Base-by-base conservation (phyloP, 345 rosid species). In the Lepidium didymum region DNA sequence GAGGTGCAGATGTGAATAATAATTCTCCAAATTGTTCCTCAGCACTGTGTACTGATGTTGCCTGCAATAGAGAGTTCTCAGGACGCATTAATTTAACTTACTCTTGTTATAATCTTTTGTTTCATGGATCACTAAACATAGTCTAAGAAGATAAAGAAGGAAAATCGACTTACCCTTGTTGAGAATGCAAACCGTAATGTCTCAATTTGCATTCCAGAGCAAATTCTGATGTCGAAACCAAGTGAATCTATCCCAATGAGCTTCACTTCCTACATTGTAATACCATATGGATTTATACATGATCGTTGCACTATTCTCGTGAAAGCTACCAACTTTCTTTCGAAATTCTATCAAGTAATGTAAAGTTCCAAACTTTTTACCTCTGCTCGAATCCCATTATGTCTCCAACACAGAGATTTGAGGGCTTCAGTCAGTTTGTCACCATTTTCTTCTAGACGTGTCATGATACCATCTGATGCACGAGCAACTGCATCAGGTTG, bases 301-400 rank as follows among this genome's bases (percentile, higher is more conserved):
- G 23, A 55, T 23, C 56, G 7, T 33, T 9, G 4, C 18, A 46
- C 8, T 3, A 41, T 46, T 29, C 12, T 46, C 45, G 2, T 29
- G 9, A 45, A 56, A 68, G 50, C 44, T 37, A 56, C 13, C 12
- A 62, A 29, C 10, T 37, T 33, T 33, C 4, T 19, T 12, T 70
- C 1, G 2, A 43, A 42, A 34, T 62, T 51, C 29, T 16, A 51
- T 6, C 16, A 13, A 38, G 38, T 18, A 29, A 42, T 0, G 3
- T 15, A 12, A 56, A 56, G 63, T 54, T 54, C 14, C 14, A 19
- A 15, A 10, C 10, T 34, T 35, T 23, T 79, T 86, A 94, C 99
- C 97, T 94, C 97, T 18, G 83, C 96, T 79, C 80, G 91, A 56
- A 91, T 81, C 54, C 85, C 86, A 75, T 89, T 88, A 57, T 83